Percentiles rank a stretch among this genome's conserved stretches.
Conservation (phyloP, 306 rosid species). For the Pueraria montana region DNA sequence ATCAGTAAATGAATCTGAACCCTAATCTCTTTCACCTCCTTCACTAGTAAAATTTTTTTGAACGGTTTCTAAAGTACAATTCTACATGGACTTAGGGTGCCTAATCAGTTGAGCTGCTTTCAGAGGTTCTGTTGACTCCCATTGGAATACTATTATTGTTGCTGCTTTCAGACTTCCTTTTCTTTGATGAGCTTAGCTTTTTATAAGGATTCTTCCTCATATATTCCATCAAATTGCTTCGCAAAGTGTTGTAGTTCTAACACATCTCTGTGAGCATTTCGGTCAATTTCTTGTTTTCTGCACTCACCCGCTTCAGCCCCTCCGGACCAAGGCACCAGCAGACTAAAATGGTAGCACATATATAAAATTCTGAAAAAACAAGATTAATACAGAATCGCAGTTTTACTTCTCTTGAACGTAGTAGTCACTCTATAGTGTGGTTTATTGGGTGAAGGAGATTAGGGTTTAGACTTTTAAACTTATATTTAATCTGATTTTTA, state of each 20-base stretch:
- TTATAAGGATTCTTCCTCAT: conserved; percentile 76
- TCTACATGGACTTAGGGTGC: too few species aligned
- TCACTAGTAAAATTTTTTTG: too few species aligned
- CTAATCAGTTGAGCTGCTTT: conserved; percentile 90
- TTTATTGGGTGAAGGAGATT: too few species aligned
- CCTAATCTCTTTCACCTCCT: too few species aligned
- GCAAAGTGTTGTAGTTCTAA: conserved; percentile 80
- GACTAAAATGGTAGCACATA: conserved; percentile 58
- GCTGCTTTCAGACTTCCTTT: conserved; percentile 84
- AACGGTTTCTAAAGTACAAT: too few species aligned
- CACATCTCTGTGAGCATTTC: conserved; percentile 84
- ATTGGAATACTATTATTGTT: conserved; percentile 51
- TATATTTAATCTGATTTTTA: too few species aligned
- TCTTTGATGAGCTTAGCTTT: conserved; percentile 68
- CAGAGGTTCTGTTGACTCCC: conserved; percentile 74
- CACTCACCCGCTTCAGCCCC: conserved; percentile 82
- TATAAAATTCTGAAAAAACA: too few species aligned
- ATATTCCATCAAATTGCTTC: conserved; percentile 72
- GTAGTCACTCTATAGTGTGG: too few species aligned
- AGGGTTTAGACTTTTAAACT: too few species aligned
- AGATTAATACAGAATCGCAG: too few species aligned
- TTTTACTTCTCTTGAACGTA: too few species aligned
- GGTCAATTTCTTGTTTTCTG: conserved; percentile 86
- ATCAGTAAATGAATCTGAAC: too few species aligned
- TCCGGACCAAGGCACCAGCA: conserved; percentile 62